phyloP scores from a whole-genome alignment of 1,284 basidiomycete genomes.

The Phaffia rhodozyma region DNA sequence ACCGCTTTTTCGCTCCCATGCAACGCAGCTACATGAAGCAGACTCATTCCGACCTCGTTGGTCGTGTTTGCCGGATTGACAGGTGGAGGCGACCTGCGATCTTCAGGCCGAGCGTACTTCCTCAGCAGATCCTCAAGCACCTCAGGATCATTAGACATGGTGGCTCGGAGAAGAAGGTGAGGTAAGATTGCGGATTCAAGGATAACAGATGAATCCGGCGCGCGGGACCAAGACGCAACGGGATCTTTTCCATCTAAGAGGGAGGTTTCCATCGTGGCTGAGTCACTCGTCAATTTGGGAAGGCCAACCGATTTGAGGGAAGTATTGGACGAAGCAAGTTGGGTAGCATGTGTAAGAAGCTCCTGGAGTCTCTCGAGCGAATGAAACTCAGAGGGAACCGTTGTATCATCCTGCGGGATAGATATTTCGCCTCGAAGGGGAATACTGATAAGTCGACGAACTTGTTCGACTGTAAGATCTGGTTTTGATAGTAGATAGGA shows the following conservation, averaged over 20 bases:
- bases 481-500: constrained; percentile 77
- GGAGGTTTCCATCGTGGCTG: too few relatives aligned
- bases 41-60: constrained; percentile 58
- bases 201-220: constrained; percentile 54
- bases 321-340: constrained; percentile 39
- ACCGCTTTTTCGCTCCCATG: constrained; percentile 51
- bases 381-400: constrained; percentile 22
- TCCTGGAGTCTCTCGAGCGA: constrained; percentile 39
- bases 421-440: constrained; percentile 82
- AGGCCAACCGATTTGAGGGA: not conserved
- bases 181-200: constrained; percentile 59
- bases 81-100: constrained; percentile 10
- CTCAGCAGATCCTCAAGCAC: constrained; percentile 46
- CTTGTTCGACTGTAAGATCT: constrained; percentile 53
- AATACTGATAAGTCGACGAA: constrained; percentile 61
- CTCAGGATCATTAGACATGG: constrained; percentile 52
- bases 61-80: constrained; percentile 29
- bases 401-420: constrained; percentile 29
- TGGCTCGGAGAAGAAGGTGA: constrained; percentile 63
- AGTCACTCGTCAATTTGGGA: too few relatives aligned
- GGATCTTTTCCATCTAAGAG: constrained; percentile 30
- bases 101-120: constrained; percentile 2
- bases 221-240: constrained; percentile 61
- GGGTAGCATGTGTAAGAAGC: constrained; percentile 53
- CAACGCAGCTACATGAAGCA: constrained; percentile 67